Evolutionary conservation across 2,329 filamentous ascomycete species (phyloP).

Genomic region (Sordariomycetes sp.): DNA sequence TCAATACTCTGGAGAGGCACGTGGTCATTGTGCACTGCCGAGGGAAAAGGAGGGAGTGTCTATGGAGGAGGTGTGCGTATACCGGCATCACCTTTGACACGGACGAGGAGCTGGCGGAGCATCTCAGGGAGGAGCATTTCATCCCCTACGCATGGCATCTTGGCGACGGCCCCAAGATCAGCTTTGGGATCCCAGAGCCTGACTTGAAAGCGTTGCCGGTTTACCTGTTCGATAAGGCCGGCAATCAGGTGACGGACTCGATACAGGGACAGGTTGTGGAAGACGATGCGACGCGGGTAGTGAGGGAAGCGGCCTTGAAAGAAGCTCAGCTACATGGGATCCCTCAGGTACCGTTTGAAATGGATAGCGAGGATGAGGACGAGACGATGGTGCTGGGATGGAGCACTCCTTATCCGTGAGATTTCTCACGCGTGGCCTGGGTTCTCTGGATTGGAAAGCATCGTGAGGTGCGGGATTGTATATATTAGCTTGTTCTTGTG

Average conservation of each 20-base stretch:
- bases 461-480: neutral
- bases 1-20: conserved; percentile 46
- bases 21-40: conserved; percentile 37
- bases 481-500: neutral
- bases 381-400: neutral
- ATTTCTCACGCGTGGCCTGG: no score
- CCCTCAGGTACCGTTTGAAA: conserved; percentile 31
- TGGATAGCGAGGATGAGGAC: conserved; percentile 12
- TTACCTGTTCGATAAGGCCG: conserved; percentile 41
- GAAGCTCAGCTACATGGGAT: no score
- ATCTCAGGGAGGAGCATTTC: conserved; percentile 45
- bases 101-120: conserved; percentile 27
- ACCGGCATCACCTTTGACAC: conserved; percentile 4
- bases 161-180: conserved; percentile 46
- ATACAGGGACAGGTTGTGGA: conserved; percentile 41
- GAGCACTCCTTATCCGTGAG: neutral
- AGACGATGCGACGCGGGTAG: conserved; percentile 30
- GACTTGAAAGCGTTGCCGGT: conserved; percentile 22
- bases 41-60: conserved; percentile 15
- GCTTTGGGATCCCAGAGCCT: conserved; percentile 6
- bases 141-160: conserved; percentile 43
- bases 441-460: neutral
- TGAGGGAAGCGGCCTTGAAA: conserved; percentile 31
- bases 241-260: conserved; percentile 48
- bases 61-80: conserved; percentile 29